These are phyloP conservation scores for Pyronema omphalodes DNA, from an alignment of 495 filamentous ascomycete genomes.

Conservation along the genomic window DNA sequence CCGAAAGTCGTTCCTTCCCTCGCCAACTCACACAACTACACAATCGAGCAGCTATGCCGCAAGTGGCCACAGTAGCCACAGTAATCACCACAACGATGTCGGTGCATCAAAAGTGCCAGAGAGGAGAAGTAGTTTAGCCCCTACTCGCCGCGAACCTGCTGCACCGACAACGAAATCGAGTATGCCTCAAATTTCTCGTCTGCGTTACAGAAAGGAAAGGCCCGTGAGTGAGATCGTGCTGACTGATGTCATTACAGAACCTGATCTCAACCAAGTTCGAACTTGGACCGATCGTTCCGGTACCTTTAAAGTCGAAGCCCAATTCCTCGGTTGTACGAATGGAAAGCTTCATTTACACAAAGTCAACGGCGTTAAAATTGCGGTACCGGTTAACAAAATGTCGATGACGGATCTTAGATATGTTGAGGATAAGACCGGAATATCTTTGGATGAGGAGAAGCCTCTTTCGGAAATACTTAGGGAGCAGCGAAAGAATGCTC, in stretches of 20 bases:
- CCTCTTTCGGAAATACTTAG: conserved; percentile 61
- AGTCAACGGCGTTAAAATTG: conserved; percentile 93
- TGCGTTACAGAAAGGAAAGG: conserved; percentile 19
- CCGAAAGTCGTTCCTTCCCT: background rate
- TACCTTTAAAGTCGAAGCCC: conserved; percentile 91
- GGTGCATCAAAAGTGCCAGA: background rate
- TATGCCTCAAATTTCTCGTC: conserved; percentile 20
- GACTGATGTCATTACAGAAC: conserved; percentile 37
- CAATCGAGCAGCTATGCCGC: background rate
- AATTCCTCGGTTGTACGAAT: conserved; percentile 84
- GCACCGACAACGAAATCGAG: conserved; percentile 16
- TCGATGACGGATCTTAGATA: conserved; percentile 86
- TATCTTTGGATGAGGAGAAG: conserved; percentile 91
- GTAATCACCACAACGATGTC: background rate
- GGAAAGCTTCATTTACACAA: conserved; percentile 98
- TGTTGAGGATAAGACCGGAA: conserved; percentile 68
- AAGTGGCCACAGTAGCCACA: background rate
- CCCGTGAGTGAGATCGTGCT: conserved; percentile 16
- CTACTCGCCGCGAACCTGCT: background rate
- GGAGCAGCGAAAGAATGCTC: conserved; percentile 19
- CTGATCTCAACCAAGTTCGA: conserved; percentile 65
- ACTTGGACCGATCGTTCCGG: conserved; percentile 90
- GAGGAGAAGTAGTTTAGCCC: conserved; percentile 4
- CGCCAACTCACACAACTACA: background rate
- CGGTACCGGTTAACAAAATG: conserved; percentile 89